Percentiles rank a stretch among this genome's conserved stretches.
Evolutionary conservation across 208 protist species (phyloP).

Genomic region (Acanthamoeba castellanii): DNA sequence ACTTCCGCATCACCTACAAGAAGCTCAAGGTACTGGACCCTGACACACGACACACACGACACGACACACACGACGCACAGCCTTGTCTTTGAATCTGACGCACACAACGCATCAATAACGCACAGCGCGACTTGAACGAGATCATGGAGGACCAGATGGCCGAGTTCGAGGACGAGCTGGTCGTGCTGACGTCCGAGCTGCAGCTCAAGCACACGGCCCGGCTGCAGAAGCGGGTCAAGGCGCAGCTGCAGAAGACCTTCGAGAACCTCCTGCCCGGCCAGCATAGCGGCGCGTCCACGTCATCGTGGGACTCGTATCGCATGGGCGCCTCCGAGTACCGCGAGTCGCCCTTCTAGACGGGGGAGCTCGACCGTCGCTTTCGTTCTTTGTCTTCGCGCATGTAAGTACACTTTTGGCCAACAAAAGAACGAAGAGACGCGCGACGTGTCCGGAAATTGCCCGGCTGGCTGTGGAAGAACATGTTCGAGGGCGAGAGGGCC

Average conservation of each 20-base stretch:
- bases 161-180: slow-evolving; percentile 28
- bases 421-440: too few relatives aligned
- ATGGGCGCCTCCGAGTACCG: slow-evolving; percentile 1
- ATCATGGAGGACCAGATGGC: slow-evolving; percentile 44
- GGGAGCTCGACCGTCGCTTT: background rate
- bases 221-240: slow-evolving; percentile 45
- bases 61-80: too few relatives aligned
- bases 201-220: slow-evolving; percentile 9
- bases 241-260: slow-evolving; percentile 10
- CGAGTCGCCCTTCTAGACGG: slow-evolving; percentile 33
- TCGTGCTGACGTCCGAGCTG: background rate
- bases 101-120: background rate
- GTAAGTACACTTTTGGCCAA: too few relatives aligned
- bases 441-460: too few relatives aligned
- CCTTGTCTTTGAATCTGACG: background rate
- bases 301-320: background rate
- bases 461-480: too few relatives aligned
- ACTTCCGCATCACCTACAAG: slow-evolving; percentile 42
- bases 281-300: background rate
- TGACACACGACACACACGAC: too few relatives aligned
- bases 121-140: slow-evolving; percentile 38
- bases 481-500: too few relatives aligned
- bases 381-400: too few relatives aligned
- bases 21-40: background rate
- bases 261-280: background rate